Conservation (phyloP, 2,329 filamentous ascomycete species). For the Ophiostoma sp. region DNA sequence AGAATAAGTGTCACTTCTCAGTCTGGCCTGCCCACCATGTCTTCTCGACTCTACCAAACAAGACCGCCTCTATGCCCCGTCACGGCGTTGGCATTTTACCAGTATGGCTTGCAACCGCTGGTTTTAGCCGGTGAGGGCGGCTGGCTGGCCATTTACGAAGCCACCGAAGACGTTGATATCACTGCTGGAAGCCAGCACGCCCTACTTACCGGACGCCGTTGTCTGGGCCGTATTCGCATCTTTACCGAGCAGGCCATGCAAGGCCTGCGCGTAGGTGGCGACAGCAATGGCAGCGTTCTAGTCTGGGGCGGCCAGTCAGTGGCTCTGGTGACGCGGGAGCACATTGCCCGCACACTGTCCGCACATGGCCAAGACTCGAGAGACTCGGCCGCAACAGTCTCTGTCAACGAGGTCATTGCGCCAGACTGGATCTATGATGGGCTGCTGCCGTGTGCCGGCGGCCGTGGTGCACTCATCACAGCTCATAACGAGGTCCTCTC, state of each 20-base stretch:
- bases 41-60: background rate
- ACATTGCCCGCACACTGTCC: slow-evolving; percentile 34
- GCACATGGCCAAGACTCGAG: slow-evolving; percentile 7
- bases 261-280: slow-evolving; percentile 51
- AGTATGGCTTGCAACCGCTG: slow-evolving; percentile 15
- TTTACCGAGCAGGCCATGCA: slow-evolving; percentile 69
- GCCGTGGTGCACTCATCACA: slow-evolving; percentile 60
- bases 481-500: slow-evolving; percentile 78
- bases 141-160: slow-evolving; percentile 49
- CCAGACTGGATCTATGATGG: slow-evolving; percentile 76
- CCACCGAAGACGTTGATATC: slow-evolving; percentile 23
- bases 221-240: slow-evolving; percentile 42
- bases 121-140: slow-evolving; percentile 56
- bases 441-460: slow-evolving; percentile 41
- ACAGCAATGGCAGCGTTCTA: slow-evolving; percentile 40
- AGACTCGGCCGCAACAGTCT: slow-evolving; percentile 14
- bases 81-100: slow-evolving; percentile 54
- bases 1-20: background rate
- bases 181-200: too few species aligned
- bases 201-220: background rate
- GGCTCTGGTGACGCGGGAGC: slow-evolving; percentile 37
- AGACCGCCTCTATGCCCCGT: slow-evolving; percentile 44
- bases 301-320: slow-evolving; percentile 66
- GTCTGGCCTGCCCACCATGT: background rate
- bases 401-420: slow-evolving; percentile 40